Conservation (phyloP, 2,329 filamentous ascomycete genomes). For the Monosporascus sp. region DNA sequence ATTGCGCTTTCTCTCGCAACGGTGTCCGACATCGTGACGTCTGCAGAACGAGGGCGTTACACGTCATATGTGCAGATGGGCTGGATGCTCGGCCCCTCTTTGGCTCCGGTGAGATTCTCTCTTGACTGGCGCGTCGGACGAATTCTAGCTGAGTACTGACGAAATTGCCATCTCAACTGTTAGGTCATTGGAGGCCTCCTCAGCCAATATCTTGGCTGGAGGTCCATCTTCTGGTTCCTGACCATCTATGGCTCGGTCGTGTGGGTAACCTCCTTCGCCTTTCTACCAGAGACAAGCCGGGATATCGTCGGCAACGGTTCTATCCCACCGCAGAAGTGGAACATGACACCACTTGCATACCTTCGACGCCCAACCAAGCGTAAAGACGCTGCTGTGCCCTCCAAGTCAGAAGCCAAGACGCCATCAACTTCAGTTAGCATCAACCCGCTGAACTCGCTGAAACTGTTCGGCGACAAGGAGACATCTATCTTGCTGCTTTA, state of each 20-base stretch:
- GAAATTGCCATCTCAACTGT: conserved; percentile 13
- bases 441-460: conserved; percentile 38
- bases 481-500: conserved; percentile 46
- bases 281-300: conserved; percentile 25
- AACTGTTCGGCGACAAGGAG: conserved; percentile 53
- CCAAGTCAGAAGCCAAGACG: conserved; percentile 8
- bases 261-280: conserved; percentile 31
- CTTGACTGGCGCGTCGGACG: too few relatives aligned
- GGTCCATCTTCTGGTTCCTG: conserved; percentile 48
- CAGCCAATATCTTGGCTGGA: conserved; percentile 43
- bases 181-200: conserved; percentile 41
- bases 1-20: conserved; percentile 45
- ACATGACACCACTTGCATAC: not conserved
- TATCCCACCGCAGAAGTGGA: not conserved
- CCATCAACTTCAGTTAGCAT: conserved; percentile 36
- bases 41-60: conserved; percentile 48
- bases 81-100: conserved; percentile 32
- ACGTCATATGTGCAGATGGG: conserved; percentile 41
- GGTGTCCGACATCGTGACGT: conserved; percentile 50
- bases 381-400: conserved; percentile 34
- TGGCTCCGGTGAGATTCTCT: conserved; percentile 26
- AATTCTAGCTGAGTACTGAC: too few relatives aligned
- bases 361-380: conserved; percentile 10
- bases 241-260: conserved; percentile 31
- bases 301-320: conserved; percentile 5